phyloP scores from a whole-genome alignment of 2,329 filamentous ascomycete genomes.

The Trichoderma arundinaceum region DNA sequence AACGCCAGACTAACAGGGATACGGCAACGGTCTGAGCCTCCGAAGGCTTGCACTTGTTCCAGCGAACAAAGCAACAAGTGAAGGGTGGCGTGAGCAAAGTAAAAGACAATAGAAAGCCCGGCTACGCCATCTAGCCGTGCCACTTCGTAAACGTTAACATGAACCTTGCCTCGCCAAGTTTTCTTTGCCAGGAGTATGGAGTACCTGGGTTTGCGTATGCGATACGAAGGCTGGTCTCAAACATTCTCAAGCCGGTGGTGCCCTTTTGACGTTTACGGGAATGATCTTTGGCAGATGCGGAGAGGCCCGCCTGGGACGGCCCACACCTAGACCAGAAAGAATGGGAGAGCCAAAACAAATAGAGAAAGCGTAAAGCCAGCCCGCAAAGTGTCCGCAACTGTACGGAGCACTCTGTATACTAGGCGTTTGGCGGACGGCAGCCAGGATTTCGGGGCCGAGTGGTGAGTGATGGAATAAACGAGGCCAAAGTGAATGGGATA shows the following conservation, averaged over 20 bases:
- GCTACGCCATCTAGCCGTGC: neutral
- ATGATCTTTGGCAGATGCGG: slow-evolving; percentile 14
- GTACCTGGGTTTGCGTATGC: neutral
- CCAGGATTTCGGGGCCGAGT: neutral
- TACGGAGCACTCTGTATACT: slow-evolving; percentile 1
- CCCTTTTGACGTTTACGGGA: slow-evolving; percentile 13
- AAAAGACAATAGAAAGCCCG: neutral
- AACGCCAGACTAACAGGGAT: slow-evolving; percentile 16
- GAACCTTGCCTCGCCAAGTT: neutral
- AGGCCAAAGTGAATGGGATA: neutral
- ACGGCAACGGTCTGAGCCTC: slow-evolving; percentile 10
- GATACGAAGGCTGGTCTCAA: slow-evolving; percentile 8
- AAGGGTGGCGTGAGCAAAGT: neutral
- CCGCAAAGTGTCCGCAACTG: slow-evolving; percentile 22
- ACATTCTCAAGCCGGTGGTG: neutral
- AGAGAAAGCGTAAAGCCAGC: slow-evolving; percentile 18
- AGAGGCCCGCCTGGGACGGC: slow-evolving; percentile 31
- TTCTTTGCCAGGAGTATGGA: neutral
- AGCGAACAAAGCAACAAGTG: neutral
- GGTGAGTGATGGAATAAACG: neutral
- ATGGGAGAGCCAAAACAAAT: slow-evolving; percentile 12
- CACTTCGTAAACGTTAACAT: neutral
- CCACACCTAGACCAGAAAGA: slow-evolving; percentile 21
- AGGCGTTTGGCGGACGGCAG: neutral
- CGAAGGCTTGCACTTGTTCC: slow-evolving; percentile 8